A percentile compares a stretch with the other conserved stretches of the same genome.
Evolutionary conservation across 495 filamentous ascomycete species (phyloP).

Genomic region (Glarea lozoyensis): DNA sequence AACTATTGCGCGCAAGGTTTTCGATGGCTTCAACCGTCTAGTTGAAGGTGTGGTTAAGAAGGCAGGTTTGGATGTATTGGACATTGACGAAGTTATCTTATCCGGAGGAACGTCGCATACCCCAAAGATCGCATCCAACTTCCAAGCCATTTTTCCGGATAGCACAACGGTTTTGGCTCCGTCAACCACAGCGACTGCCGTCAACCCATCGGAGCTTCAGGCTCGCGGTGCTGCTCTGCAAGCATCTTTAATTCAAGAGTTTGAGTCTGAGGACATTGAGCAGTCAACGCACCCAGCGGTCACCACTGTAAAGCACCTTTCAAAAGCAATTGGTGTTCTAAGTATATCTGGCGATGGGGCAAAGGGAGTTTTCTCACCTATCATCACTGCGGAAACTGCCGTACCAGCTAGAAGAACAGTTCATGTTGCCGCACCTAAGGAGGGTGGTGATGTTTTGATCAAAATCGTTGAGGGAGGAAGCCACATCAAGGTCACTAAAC

Average conservation of each 20-base stretch:
- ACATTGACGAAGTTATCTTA: constrained; percentile 91
- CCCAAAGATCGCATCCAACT: constrained; percentile 74
- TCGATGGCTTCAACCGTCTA: constrained; percentile 76
- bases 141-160: constrained; percentile 70
- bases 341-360: constrained; percentile 52
- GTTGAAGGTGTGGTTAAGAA: constrained; percentile 82
- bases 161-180: constrained; percentile 75
- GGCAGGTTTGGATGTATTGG: constrained; percentile 83
- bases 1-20: constrained; percentile 73
- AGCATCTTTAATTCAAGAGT: constrained; percentile 84
- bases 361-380: constrained; percentile 60
- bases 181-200: constrained; percentile 60
- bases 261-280: constrained; percentile 86
- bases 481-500: constrained; percentile 84
- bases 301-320: constrained; percentile 83
- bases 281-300: constrained; percentile 94
- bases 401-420: constrained; percentile 79
- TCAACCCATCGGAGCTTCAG: constrained; percentile 88
- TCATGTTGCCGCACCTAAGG: constrained; percentile 60
- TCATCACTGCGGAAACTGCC: constrained; percentile 78
- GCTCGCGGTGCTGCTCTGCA: constrained; percentile 92
- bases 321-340: constrained; percentile 80
- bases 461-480: constrained; percentile 77
- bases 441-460: constrained; percentile 78
- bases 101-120: constrained; percentile 90